Base-by-base conservation (phyloP, 139 green algal species). In the Pleodorina starrii region DNA sequence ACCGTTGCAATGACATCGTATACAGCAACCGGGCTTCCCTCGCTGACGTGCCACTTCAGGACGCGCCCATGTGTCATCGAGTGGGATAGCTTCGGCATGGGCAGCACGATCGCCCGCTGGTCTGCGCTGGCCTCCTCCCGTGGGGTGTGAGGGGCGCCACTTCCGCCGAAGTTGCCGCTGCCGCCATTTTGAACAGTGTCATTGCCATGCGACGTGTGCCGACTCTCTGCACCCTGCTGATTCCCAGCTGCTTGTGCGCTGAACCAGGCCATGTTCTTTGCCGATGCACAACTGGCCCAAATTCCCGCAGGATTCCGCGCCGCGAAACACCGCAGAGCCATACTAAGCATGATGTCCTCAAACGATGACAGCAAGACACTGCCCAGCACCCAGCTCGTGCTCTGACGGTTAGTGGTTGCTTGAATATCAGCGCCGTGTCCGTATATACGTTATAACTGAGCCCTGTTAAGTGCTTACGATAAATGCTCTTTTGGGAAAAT, bases 1-100 rank as follows among this genome's bases (percentile, higher is more conserved):
- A 87, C 81, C 5, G 81, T 87, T 42, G 77, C 1, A 27, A 87
- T 29, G 1, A 87, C 42, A 42, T 87, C 81, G n/a, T 87, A 87
- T 23, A 59, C 51, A 6, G 17, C 5, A 27, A 87, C 60, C 2
- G 48, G 17, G 14, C 10, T 12, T 5, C 81, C 60, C n/a, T 87
- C 81, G 0, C 2, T 7, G 4, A 87, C n/a, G 48, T 87, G 60
- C 81, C 81, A 87, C 36, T 35, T 44, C 3, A 29, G 14, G 44
- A 87, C 77, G 2, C 60, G 42, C 21, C 81, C 81, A 0, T 35
- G 5, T 29, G 60, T 77, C 81, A 87, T 87, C 11, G 29, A 3
- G 43, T 78, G 81, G 1, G 43, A 68, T 6, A 87, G 60, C 59
- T 78, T 87, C 11, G 81, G 81, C 81, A 87, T 77, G 1, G 81